Conservation (phyloP, 352 stramenopile genomes). For the Phytophthora hibernalis region DNA sequence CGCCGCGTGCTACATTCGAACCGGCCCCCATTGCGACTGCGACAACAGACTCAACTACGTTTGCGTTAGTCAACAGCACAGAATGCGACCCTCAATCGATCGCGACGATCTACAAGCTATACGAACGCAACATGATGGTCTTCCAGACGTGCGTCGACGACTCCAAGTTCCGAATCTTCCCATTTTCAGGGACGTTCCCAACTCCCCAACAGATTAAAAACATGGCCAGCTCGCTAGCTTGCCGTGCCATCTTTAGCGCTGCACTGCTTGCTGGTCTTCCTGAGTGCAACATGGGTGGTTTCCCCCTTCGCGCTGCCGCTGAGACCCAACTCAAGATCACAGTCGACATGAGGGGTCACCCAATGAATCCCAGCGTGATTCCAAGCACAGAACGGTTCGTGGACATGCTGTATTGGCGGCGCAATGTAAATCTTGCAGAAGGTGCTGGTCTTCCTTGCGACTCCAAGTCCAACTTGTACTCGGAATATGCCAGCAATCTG, state of each 20-base stretch:
- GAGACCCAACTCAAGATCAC: conserved; percentile 57
- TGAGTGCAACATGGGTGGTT: conserved; percentile 46
- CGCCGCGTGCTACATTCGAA: conserved; percentile 21
- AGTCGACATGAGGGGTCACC: conserved; percentile 39
- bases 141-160: conserved; percentile 57
- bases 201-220: conserved; percentile 42
- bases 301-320: conserved; percentile 41
- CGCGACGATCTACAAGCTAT: conserved; percentile 45
- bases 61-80: conserved; percentile 41
- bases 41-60: conserved; percentile 35
- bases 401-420: conserved; percentile 60
- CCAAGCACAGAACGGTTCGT: conserved; percentile 55
- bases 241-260: conserved; percentile 47
- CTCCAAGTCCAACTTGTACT: conserved; percentile 52
- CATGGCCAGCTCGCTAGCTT: conserved; percentile 46
- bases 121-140: conserved; percentile 52
- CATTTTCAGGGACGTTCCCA: conserved; percentile 44
- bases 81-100: conserved; percentile 41
- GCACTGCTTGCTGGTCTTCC: conserved; percentile 43
- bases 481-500: conserved; percentile 50
- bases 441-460: conserved; percentile 51
- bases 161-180: conserved; percentile 55
- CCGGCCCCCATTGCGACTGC: conserved; percentile 33
- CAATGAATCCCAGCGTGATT: conserved; percentile 20
- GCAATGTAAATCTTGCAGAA: conserved; percentile 58